phyloP scores from a whole-genome alignment of 2,329 filamentous ascomycete species.

The Coccinonectria pachysandricola region DNA sequence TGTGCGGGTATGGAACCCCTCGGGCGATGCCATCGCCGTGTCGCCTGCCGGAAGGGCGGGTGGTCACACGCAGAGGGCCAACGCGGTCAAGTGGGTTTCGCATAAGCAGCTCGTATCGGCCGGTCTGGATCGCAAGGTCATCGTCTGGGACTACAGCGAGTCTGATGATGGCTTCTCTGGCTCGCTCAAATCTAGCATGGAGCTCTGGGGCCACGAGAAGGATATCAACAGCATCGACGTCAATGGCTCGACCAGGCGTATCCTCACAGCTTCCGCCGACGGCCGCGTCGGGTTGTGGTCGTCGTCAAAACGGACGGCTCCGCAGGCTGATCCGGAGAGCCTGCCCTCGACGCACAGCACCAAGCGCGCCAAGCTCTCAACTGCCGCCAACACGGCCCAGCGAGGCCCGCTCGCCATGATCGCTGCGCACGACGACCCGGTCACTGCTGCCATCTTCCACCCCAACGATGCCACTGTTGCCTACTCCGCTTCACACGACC shows the following conservation, averaged over 20 bases:
- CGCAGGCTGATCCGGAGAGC: conserved; percentile 58
- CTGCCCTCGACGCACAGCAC: conserved; percentile 56
- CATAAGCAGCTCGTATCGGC: conserved; percentile 70
- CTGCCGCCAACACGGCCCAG: conserved; percentile 43
- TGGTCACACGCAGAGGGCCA: conserved; percentile 68
- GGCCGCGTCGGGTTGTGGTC: conserved; percentile 84
- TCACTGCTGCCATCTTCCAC: conserved; percentile 77
- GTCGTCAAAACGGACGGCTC: conserved; percentile 63
- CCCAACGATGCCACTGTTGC: conserved; percentile 75
- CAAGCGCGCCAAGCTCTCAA: conserved; percentile 65
- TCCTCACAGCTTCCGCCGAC: conserved; percentile 80
- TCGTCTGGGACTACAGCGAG: conserved; percentile 82
- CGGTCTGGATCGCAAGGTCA: conserved; percentile 73
- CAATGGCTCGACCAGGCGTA: conserved; percentile 60
- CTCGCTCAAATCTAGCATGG: conserved; percentile 60
- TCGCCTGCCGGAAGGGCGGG: conserved; percentile 56
- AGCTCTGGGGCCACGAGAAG: conserved; percentile 74
- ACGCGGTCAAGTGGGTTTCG: conserved; percentile 75
- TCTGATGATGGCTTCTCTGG: conserved; percentile 48
- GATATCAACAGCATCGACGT: conserved; percentile 66
- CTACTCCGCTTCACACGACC: conserved; percentile 86
- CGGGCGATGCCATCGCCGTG: conserved; percentile 72
- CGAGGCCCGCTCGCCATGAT: conserved; percentile 72
- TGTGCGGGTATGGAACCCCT: conserved; percentile 80
- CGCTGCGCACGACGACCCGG: conserved; percentile 59